Percentiles rank a stretch among this genome's conserved stretches.
phyloP scores from a whole-genome alignment of 148 eudicot species.

The Arbutus unedo region DNA sequence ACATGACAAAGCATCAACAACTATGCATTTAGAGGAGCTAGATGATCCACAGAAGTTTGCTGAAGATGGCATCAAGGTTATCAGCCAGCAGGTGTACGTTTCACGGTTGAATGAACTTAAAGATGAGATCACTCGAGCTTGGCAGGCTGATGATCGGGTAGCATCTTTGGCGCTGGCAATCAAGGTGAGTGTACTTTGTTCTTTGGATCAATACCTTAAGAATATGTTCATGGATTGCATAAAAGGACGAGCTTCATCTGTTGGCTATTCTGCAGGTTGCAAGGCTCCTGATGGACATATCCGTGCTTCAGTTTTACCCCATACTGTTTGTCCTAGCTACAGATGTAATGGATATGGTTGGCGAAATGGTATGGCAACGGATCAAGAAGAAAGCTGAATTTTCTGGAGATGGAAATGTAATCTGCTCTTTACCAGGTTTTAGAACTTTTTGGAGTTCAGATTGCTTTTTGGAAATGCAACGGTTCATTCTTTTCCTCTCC shows the following conservation, averaged over 20 bases:
- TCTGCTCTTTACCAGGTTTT: constrained; percentile 52
- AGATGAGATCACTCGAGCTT: constrained; percentile 52
- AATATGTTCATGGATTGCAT: background rate
- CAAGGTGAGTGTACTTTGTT: constrained; percentile 40
- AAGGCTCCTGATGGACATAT: constrained; percentile 64
- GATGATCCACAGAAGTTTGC: constrained; percentile 44
- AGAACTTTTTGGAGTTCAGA: constrained; percentile 13
- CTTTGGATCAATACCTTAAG: background rate
- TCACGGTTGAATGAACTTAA: constrained; percentile 52
- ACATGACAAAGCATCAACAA: constrained; percentile 36
- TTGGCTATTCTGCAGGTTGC: constrained; percentile 53
- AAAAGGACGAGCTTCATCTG: background rate
- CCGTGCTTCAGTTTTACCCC: constrained; percentile 71
- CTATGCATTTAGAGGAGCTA: constrained; percentile 51
- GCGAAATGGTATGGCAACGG: constrained; percentile 75
- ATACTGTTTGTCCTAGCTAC: constrained; percentile 67
- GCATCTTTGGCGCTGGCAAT: constrained; percentile 62
- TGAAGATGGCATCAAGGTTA: constrained; percentile 39
- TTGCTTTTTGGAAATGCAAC: no score
- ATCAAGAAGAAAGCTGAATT: constrained; percentile 63
- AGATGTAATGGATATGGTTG: constrained; percentile 73
- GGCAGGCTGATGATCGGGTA: constrained; percentile 62
- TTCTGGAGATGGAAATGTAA: constrained; percentile 43
- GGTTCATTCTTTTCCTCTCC: constrained; percentile 5
- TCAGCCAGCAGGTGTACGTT: constrained; percentile 59